Base-by-base conservation (phyloP, 2,329 filamentous ascomycete species). In the Aureobasidium sp. region DNA sequence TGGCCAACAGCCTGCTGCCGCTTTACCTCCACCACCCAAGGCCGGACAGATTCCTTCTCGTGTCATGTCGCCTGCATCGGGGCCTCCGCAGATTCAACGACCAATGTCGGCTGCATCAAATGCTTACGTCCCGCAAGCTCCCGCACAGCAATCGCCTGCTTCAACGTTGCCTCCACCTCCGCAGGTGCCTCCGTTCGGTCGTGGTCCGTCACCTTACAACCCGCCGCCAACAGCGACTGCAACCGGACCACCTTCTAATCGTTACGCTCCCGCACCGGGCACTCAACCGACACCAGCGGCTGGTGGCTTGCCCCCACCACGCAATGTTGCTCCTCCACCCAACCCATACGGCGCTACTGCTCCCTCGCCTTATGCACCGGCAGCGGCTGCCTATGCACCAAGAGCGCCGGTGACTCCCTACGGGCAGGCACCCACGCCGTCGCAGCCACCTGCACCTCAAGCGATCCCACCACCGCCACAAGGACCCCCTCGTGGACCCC, bases 201-300 rank as follows among this genome's bases (percentile, higher is more conserved):
- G 89, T 58, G 89, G 85, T 24, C 79, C 85, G 4, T 95, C 90
- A 22, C 90, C 90, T 5, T 96, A 95, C 69, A 89, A 90, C 63
- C 81, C 86, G 32, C 86, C 90, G 51, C 87, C 88, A 6, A 74
- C 83, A 7, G 32, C 49, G 8, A 62, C 58, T 1, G 66, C 65
- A 25, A 78, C 76, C 16, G 74, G 81, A 4, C 83, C 87, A n/a
- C 80, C 85, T 5, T 79, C 82, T 8, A 88, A 82, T 71, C 77
- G 88, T 63, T 94, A 94, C 67, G 84, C 87, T 74, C 70, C 77
- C 73, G 74, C 83, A 72, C 73, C 83, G 71, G 71, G 82, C 68
- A 53, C 75, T 71, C 62, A 81, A 71, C 68, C 74, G 71, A 66
- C 70, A 8, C 65, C 66, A 8, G 63, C 64, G 11, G 62, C 62